These are phyloP conservation scores for Linnemannia hyalina DNA, from an alignment of 192 early-diverging fungal genomes.

Conservation along the genomic window DNA sequence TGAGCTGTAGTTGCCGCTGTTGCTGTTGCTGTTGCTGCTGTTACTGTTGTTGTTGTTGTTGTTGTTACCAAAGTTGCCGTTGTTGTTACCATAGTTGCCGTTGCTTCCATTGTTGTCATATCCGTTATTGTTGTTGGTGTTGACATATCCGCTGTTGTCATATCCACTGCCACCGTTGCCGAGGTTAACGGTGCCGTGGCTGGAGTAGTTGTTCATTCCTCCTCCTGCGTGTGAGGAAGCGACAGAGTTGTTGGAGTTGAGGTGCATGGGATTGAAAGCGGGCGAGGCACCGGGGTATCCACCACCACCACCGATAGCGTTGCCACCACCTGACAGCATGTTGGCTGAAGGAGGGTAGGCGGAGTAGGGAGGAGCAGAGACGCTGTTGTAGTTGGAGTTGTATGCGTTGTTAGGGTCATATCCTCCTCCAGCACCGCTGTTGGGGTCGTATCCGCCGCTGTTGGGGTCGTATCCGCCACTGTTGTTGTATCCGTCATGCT, in stretches of 20 bases:
- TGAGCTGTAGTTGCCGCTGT: neutral
- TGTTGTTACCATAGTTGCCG: slow-evolving; percentile 14
- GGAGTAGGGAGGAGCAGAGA: slow-evolving; percentile 20
- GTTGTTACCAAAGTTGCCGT: slow-evolving; percentile 1
- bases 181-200: slow-evolving; percentile 14
- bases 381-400: slow-evolving; percentile 2
- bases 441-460: neutral
- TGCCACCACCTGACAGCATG: slow-evolving; percentile 7
- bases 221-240: neutral
- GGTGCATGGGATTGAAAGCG: slow-evolving; percentile 3
- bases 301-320: neutral
- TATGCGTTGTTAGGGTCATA: slow-evolving; percentile 24
- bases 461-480: slow-evolving; percentile 5
- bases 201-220: slow-evolving; percentile 11
- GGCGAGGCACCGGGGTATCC: neutral
- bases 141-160: slow-evolving; percentile 1
- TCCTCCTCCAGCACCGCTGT: neutral
- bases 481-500: slow-evolving; percentile 16
- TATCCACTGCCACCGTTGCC: slow-evolving; percentile 6
- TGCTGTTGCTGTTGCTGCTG: slow-evolving; percentile 20
- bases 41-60: slow-evolving; percentile 18
- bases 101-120: slow-evolving; percentile 4
- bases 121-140: slow-evolving; percentile 15
- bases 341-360: slow-evolving; percentile 11
- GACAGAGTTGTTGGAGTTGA: slow-evolving; percentile 2